Evolutionary conservation across 1,139 yeast genomes (phyloP), one percentile per base, ranked within the genome.

Genomic region (Citeromyces hawaiiensis): DNA sequence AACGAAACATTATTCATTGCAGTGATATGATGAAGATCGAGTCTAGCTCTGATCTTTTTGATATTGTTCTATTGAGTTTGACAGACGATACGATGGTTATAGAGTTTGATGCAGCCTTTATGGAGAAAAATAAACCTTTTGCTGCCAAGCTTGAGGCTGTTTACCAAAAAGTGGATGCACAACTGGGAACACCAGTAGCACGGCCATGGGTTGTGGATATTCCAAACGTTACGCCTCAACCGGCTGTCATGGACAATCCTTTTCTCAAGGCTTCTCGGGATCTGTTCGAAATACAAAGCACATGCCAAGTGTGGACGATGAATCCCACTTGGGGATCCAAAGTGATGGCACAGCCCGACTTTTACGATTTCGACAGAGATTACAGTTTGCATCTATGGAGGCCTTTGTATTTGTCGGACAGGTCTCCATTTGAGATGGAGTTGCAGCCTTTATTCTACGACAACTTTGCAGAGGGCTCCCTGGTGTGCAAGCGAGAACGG

Each of bases 401-500:
- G 31, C 35, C 33, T 6, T 36, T 30, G 15, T 41, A 40, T 53
- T 56, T 36, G 3, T 16, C 3, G 9, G 6, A 11, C 5, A 4
- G 9, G 13, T 29, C 32, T 11, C 32, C 32, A 5, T 29, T 29
- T 29, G 32, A 29, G 15, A 29, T 29, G 32, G 32, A 29, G 32
- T 9, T 29, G 32, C 32, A 29, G 32, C 9, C 32, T 14, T 9
- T 29, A 14, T 29, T 29, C 32, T 29, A 29, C 32, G 6, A 29
- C 13, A 4, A 29, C 15, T 29, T 29, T 29, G 32, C 15, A 11
- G 5, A 4, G 5, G 9, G 9, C 9, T 19, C 7, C 7, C 21
- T 7, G 7, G 5, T n/a, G 15, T 29, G 32, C 32, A 29, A 29
- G 9, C 45, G 58, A 38, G 44, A 44, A 17, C 43, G 51, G 2